Base-by-base conservation (phyloP, 768 basidiomycete species). In the Boletales sp. region DNA sequence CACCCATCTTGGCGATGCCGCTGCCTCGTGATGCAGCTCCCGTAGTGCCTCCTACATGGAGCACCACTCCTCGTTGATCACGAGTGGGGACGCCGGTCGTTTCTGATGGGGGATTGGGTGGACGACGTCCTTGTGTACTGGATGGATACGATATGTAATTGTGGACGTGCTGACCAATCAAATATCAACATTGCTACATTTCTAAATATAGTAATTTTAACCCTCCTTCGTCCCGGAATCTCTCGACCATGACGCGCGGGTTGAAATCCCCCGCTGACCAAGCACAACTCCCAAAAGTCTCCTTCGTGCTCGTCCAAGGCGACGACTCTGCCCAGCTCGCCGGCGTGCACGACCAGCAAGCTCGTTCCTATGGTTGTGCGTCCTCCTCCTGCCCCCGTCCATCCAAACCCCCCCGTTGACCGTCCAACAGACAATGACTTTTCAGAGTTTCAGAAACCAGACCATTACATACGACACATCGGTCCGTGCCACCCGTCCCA, bases 381-480 rank as follows among this genome's bases (percentile, higher is more conserved):
- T 76, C 13, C 19, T 31, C 38, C 27, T n/a, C 18, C 1, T n/a
- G n/a, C n/a, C n/a, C n/a, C n/a, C n/a, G n/a, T n/a, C n/a, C n/a
- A n/a, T n/a, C n/a, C n/a, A n/a, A n/a, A n/a, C n/a, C n/a, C n/a
- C n/a, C n/a, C n/a, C n/a, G n/a, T n/a, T n/a, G n/a, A n/a, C n/a
- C n/a, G n/a, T n/a, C n/a, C n/a, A n/a, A n/a, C n/a, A n/a, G 79
- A 80, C 59, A 80, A 81, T 50, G 84, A 88, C 58, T 81, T 82
- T 60, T 79, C 81, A 11, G 81, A 87, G 35, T 94, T 91, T 61
- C 69, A 70, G 53, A 72, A 84, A 52, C 90, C 92, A 9, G 88
- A 91, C 47, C 81, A 90, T 61, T 97, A 97, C 64, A 89, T 95
- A 62, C 84, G 91, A 38, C 83, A 95, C 65, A 90, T 95, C 55